Percentiles rank a stretch among this genome's conserved stretches.
Conservation (phyloP, 305 asterid genomes). For the Plantago rigida region DNA sequence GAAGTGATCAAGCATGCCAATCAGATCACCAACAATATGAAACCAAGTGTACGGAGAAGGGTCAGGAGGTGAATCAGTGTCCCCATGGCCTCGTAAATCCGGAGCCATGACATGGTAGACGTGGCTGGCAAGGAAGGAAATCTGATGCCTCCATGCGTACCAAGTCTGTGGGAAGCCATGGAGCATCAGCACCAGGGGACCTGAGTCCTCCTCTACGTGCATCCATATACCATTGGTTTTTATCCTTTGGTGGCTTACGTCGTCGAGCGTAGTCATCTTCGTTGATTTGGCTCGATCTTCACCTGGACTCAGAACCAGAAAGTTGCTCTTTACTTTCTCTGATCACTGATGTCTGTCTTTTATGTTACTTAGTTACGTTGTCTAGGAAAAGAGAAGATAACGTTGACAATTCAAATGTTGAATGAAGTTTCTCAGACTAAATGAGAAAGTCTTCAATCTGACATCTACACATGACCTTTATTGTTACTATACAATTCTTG, state of each 20-base stretch:
- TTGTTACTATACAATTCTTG: too few relatives aligned
- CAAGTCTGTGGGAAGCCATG: conserved; percentile 53
- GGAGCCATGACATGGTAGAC: conserved; percentile 44
- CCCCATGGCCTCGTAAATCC: conserved; percentile 45
- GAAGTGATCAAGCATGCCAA: conserved; percentile 44
- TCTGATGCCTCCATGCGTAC: conserved; percentile 46
- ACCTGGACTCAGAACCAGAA: too few relatives aligned
- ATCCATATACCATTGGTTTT: conserved; percentile 45
- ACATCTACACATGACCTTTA: too few relatives aligned
- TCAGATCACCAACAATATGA: conserved; percentile 44
- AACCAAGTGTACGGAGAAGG: conserved; percentile 41
- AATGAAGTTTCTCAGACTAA: too few relatives aligned
- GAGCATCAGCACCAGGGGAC: conserved; percentile 40
- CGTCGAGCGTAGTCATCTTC: conserved; percentile 20
- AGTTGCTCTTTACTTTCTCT: too few relatives aligned
- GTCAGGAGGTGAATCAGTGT: conserved; percentile 31
- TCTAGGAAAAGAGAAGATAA: too few relatives aligned
- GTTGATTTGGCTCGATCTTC: not conserved
- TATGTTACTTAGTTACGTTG: too few relatives aligned
- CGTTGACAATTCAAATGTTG: too few relatives aligned
- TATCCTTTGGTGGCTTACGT: conserved; percentile 32
- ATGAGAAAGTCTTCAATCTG: too few relatives aligned
- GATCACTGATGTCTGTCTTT: too few relatives aligned
- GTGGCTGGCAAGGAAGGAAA: conserved; percentile 28
- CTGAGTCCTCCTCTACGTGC: conserved; percentile 42